Base-by-base conservation (phyloP, 192 early-diverging fungal species). In the Gamsiella multidivaricata region DNA sequence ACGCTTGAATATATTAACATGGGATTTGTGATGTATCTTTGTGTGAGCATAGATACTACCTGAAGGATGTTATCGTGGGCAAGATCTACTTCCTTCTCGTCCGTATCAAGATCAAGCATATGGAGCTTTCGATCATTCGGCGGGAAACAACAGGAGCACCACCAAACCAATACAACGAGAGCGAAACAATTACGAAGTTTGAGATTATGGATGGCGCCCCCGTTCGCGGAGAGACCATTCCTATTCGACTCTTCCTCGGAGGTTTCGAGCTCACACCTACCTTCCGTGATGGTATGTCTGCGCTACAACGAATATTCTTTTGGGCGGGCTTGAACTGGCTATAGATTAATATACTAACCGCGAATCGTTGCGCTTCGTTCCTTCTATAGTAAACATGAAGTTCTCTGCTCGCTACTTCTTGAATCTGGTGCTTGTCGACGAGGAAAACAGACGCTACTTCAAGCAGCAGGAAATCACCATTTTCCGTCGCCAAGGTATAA, bases 171-270 rank as follows among this genome's bases (percentile, higher is more conserved):
- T 97, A 97, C 84, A 98, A 98, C 80, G 98, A 99, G 84, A 95
- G 93, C 81, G 98, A 99, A 81, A 98, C 96, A 0, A 93, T 99
- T 43, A 98, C 96, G 45, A 97, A 96, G 81, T 99, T 98, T 82
- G 98, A 99, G 79, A 99, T 99, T 70, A 99, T 99, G 98, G 98
- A 99, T 79, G 98, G 98, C 14, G 97, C 96, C 39, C 97, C 98
- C 26, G 96, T 97, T 20, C 88, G 91, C 73, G 94, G 94, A 15
- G 98, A 99, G 79, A 97, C 95, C 8, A 98, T 99, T 68, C 98
- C 98, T 33, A 99, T 99, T 70, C 93, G 98, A 32, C 84, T 99
- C 42, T 98, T 98, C 80, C 85, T 99, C 43, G 91, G 93, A 53
- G 98, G 97, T 1, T 99, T 98, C 68, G 98, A 99, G 61, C 83